Evolutionary conservation across 2,329 filamentous ascomycete genomes (phyloP), one percentile per base, ranked within the genome.

Genomic region (Alternaria sp.): DNA sequence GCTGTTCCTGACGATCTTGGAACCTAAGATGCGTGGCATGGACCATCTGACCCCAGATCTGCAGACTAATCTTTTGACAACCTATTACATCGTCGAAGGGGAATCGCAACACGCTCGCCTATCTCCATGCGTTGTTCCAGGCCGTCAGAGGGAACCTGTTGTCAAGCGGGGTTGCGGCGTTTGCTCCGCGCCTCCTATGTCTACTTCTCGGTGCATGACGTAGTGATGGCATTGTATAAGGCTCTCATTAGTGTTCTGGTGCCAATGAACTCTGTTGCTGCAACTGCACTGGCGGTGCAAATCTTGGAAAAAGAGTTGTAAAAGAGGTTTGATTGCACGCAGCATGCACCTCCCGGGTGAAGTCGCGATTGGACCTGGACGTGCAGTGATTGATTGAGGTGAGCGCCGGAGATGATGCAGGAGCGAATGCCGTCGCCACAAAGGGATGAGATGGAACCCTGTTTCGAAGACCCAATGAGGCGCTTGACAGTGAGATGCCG

Each of bases 181-280:
- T 55, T 21, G 30, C 21, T 26, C 51, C 33, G 59, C 56, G 53
- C 55, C 53, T 60, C 53, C 56, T 64, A 41, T 53, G 28, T 26
- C 50, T 26, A 44, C 6, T 25, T 51, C 14, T 28, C 21, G 44
- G 21, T 58, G 54, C 25, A 58, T 68, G 59, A 49, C 59, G 60
- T 56, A 43, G 18, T 55, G 33, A 47, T 20, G 55, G 20, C 37
- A 41, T 41, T 41, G 37, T 56, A n/a, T 15, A 51, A 46, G 21
- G 30, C 25, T 8, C n/a, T 50, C 14, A 23, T n/a, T 43, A 37
- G 18, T 12, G 9, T 25, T 53, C 49, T 7, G 20, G 12, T 5
- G 9, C 49, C 28, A 20, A 41, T 43, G n/a, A n/a, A 21, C 10
- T 18, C 15, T 28, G 37, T n/a, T 37, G 8, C 54, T 43, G 47